These are phyloP conservation scores for Solanum chacoense DNA, from an alignment of 305 asterid species.

Conservation along the genomic window DNA sequence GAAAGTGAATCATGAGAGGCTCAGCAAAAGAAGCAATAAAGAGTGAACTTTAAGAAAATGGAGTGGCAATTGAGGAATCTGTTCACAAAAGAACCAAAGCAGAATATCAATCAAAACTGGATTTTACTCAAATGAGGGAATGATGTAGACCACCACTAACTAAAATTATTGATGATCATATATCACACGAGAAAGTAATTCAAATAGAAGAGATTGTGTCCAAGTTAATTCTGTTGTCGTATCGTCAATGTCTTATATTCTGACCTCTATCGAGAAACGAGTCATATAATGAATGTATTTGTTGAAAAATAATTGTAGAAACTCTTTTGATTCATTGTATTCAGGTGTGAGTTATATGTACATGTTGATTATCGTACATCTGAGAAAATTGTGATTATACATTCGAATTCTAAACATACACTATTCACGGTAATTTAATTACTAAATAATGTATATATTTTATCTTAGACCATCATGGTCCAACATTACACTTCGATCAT, in stretches of 20 bases:
- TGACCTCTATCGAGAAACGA: not conserved
- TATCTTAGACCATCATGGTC: not conserved
- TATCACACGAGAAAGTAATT: not conserved
- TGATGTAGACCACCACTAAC: not conserved
- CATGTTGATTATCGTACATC: not conserved
- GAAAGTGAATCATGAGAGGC: not conserved
- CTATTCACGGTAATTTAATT: too few relatives aligned
- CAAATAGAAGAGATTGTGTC: not conserved
- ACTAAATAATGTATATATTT: too few relatives aligned
- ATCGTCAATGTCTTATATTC: not conserved
- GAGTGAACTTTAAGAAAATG: conserved; percentile 2
- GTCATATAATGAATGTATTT: not conserved
- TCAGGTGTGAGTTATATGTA: not conserved
- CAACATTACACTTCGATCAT: not conserved
- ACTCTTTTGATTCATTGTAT: not conserved
- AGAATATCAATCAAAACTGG: not conserved
- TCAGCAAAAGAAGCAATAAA: not conserved
- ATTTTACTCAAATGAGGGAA: not conserved
- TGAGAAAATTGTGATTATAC: not conserved
- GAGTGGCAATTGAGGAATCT: not conserved
- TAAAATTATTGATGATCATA: not conserved
- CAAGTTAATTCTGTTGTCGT: not conserved
- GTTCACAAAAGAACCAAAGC: conserved; percentile 1
- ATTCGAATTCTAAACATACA: not conserved
- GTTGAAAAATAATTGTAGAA: not conserved